Conservation (phyloP, 192 early-diverging fungal genomes). For the Jimgerdemannia flammicorona region DNA sequence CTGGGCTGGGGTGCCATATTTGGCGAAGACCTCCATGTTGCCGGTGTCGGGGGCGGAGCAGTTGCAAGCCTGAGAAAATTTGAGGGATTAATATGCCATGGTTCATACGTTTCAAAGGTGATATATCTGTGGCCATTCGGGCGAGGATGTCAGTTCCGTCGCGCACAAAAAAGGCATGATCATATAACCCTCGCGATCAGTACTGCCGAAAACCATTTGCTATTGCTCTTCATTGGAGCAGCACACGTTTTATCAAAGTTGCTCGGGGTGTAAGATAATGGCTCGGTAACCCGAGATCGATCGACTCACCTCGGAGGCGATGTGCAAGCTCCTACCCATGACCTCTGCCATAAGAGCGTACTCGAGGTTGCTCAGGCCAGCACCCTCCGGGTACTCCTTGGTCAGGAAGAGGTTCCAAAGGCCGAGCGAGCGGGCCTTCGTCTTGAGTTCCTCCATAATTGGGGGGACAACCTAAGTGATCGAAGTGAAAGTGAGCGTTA, state of each 20-base stretch:
- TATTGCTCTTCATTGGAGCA: too few relatives aligned
- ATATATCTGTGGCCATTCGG: too few relatives aligned
- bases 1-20: constrained; percentile 86
- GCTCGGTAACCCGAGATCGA: too few relatives aligned
- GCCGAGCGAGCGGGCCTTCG: constrained; percentile 77
- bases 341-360: constrained; percentile 91
- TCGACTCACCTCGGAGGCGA: constrained; percentile 74
- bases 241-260: too few relatives aligned
- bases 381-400: constrained; percentile 74
- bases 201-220: too few relatives aligned
- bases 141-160: too few relatives aligned
- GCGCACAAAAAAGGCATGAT: too few relatives aligned
- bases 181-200: too few relatives aligned
- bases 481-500: background rate
- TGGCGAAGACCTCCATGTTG: constrained; percentile 99
- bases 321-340: constrained; percentile 71
- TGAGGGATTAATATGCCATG: too few relatives aligned
- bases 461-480: constrained; percentile 62
- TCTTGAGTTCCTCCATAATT: constrained; percentile 87
- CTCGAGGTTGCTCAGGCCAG: constrained; percentile 91
- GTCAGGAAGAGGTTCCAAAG: constrained; percentile 97
- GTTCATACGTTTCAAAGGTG: too few relatives aligned
- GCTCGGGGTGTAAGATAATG: too few relatives aligned
- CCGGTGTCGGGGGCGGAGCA: constrained; percentile 95
- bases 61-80: constrained; percentile 68